phyloP scores from a whole-genome alignment of 2,329 filamentous ascomycete species.

The Karstenula rhodostoma region DNA sequence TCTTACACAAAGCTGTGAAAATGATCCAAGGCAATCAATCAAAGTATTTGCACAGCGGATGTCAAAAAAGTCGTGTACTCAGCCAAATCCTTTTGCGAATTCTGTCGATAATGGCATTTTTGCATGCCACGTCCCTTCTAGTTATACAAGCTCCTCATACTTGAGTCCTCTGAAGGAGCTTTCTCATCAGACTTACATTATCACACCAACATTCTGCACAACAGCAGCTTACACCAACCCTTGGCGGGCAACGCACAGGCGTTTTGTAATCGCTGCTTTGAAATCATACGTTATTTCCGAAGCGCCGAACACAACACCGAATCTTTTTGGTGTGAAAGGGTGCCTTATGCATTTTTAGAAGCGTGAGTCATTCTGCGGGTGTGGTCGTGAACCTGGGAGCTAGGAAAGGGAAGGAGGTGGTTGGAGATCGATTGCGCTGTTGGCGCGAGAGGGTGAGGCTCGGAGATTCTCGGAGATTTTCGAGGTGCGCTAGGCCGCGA shows the following conservation, averaged over 20 bases:
- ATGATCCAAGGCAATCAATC: no score
- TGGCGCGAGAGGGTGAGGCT: neutral
- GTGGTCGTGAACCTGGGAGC: neutral
- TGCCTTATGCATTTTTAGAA: neutral
- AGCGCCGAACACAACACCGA: constrained; percentile 2
- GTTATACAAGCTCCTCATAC: neutral
- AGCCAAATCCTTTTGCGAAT: neutral
- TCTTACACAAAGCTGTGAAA: neutral
- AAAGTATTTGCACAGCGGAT: neutral
- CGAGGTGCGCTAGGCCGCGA: no score
- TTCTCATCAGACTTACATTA: constrained; percentile 13
- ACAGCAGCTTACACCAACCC: neutral
- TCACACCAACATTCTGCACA: neutral
- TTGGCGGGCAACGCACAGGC: constrained; percentile 7
- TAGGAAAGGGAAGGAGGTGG: neutral
- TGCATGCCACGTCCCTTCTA: neutral
- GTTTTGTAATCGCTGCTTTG: constrained; percentile 10
- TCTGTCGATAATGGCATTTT: neutral
- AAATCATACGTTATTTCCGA: constrained; percentile 11
- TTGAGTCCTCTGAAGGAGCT: neutral
- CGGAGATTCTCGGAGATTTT: neutral
- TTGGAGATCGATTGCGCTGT: neutral
- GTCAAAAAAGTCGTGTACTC: neutral
- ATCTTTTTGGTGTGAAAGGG: neutral
- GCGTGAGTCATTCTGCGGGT: constrained; percentile 1